Conservation (phyloP, 768 basidiomycete species). For the Russula foetens region DNA sequence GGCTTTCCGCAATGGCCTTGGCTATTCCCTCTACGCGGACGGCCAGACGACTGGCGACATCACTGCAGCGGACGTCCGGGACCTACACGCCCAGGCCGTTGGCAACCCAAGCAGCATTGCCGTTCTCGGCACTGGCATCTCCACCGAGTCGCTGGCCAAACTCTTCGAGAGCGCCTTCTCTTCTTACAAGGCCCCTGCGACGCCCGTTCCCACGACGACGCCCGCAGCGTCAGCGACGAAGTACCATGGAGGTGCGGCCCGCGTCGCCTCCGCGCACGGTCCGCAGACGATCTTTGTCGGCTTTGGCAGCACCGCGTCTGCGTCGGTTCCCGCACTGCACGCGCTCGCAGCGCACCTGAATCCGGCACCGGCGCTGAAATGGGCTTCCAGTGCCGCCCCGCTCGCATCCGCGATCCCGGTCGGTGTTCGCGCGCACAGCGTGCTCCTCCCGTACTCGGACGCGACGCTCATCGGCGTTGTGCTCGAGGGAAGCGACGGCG, state of each 20-base stretch:
- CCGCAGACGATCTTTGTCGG: slow-evolving; percentile 81
- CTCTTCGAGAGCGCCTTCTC: slow-evolving; percentile 68
- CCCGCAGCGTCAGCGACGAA: slow-evolving; percentile 33
- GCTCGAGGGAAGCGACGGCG: slow-evolving; percentile 58
- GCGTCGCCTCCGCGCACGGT: slow-evolving; percentile 52
- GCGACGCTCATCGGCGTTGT: slow-evolving; percentile 81
- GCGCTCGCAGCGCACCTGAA: slow-evolving; percentile 77
- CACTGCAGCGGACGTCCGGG: slow-evolving; percentile 60
- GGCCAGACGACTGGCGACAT: slow-evolving; percentile 44
- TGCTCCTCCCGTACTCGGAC: slow-evolving; percentile 87
- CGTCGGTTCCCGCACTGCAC: slow-evolving; percentile 62
- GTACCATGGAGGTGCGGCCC: slow-evolving; percentile 85
- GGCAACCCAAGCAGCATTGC: slow-evolving; percentile 66
- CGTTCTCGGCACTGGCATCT: slow-evolving; percentile 82
- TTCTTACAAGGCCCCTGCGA: slow-evolving; percentile 31
- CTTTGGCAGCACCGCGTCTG: slow-evolving; percentile 63
- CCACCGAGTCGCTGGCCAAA: slow-evolving; percentile 49
- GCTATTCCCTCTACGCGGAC: slow-evolving; percentile 82
- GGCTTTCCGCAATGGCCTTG: slow-evolving; percentile 93
- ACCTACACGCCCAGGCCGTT: slow-evolving; percentile 67
- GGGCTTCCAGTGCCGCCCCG: slow-evolving; percentile 68
- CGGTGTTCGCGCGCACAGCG: slow-evolving; percentile 57
- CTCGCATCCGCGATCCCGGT: slow-evolving; percentile 51
- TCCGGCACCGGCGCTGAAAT: slow-evolving; percentile 76
- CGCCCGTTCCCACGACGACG: slow-evolving; percentile 32